A percentile compares a stretch with the other conserved stretches of the same genome.
phyloP scores from a whole-genome alignment of 495 filamentous ascomycete genomes.

The Ascodesmis nigricans region DNA sequence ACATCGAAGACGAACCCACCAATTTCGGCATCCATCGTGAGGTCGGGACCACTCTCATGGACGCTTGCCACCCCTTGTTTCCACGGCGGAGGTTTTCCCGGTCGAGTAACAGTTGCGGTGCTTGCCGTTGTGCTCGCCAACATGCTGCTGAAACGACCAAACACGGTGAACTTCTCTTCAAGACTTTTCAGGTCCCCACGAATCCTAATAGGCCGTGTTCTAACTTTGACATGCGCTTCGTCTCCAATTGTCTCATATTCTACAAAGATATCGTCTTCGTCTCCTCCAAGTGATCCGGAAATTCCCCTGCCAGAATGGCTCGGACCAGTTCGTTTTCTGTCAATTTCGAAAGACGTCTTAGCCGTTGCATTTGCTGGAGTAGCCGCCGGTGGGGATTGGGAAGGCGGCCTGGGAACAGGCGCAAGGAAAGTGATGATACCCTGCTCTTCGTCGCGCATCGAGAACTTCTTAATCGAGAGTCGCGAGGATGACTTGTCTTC shows the following conservation, averaged over 20 bases:
- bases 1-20: slow-evolving; percentile 55
- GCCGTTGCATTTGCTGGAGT: slow-evolving; percentile 1
- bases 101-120: slow-evolving; percentile 33
- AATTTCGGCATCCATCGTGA: slow-evolving; percentile 54
- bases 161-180: slow-evolving; percentile 70
- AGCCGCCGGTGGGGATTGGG: slow-evolving; percentile 1
- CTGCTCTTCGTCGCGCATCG: slow-evolving; percentile 49
- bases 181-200: slow-evolving; percentile 56
- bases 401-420: slow-evolving; percentile 1
- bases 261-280: slow-evolving; percentile 36
- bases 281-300: slow-evolving; percentile 1
- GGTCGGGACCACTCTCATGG: slow-evolving; percentile 23
- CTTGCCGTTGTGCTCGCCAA: slow-evolving; percentile 67
- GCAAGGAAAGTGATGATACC: slow-evolving; percentile 53
- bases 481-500: slow-evolving; percentile 23
- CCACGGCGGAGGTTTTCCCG: slow-evolving; percentile 23
- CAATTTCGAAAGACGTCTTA: slow-evolving; percentile 27
- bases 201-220: slow-evolving; percentile 59
- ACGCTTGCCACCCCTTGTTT: slow-evolving; percentile 18
- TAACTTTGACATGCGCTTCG: slow-evolving; percentile 40
- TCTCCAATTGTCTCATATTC: slow-evolving; percentile 32
- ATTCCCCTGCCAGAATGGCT: slow-evolving; percentile 28
- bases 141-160: slow-evolving; percentile 82
- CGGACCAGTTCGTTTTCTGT: slow-evolving; percentile 38
- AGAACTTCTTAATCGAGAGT: slow-evolving; percentile 40